These are phyloP conservation scores for Ascoidea rubescens DNA, from an alignment of 805 yeast species.

Conservation along the genomic window DNA sequence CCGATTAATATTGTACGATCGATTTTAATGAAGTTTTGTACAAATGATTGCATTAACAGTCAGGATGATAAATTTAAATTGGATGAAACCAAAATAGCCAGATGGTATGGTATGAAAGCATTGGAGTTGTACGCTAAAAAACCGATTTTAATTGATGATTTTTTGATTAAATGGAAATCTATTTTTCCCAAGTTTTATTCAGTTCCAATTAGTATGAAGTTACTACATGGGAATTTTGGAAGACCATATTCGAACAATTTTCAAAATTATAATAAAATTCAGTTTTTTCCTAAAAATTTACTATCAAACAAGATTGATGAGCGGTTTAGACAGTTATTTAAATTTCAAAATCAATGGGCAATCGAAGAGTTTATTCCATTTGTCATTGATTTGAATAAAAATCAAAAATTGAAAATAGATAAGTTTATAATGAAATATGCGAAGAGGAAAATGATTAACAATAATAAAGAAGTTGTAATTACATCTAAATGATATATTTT, in stretches of 20 bases:
- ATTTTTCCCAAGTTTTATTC: slow-evolving; percentile 50
- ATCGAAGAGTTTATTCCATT: slow-evolving; percentile 51
- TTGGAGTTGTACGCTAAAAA: slow-evolving; percentile 24
- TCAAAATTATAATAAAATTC: slow-evolving; percentile 23
- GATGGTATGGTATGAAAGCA: slow-evolving; percentile 51
- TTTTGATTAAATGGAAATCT: slow-evolving; percentile 49
- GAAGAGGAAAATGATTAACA: slow-evolving; percentile 33
- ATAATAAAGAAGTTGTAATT: slow-evolving; percentile 12
- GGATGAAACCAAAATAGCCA: slow-evolving; percentile 29
- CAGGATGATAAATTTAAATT: slow-evolving; percentile 22
- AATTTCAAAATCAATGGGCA: slow-evolving; percentile 43
- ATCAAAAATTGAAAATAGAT: slow-evolving; percentile 38
- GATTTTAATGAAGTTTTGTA: slow-evolving; percentile 14
- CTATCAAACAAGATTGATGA: slow-evolving; percentile 34
- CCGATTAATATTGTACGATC: slow-evolving; percentile 9
- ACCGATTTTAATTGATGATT: slow-evolving; percentile 30
- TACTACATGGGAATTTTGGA: slow-evolving; percentile 42
- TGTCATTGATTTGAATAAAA: slow-evolving; percentile 38
- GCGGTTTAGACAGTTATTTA: slow-evolving; percentile 40
- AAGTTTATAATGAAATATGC: slow-evolving; percentile 52
- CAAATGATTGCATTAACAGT: slow-evolving; percentile 21
- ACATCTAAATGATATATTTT: too few relatives aligned
- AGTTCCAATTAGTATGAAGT: slow-evolving; percentile 38
- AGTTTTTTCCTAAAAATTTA: slow-evolving; percentile 33
- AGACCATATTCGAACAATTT: slow-evolving; percentile 20